Evolutionary conservation across 1,139 yeast genomes (phyloP), one percentile per base, ranked within the genome.

Genomic region (Candida freyschussii): DNA sequence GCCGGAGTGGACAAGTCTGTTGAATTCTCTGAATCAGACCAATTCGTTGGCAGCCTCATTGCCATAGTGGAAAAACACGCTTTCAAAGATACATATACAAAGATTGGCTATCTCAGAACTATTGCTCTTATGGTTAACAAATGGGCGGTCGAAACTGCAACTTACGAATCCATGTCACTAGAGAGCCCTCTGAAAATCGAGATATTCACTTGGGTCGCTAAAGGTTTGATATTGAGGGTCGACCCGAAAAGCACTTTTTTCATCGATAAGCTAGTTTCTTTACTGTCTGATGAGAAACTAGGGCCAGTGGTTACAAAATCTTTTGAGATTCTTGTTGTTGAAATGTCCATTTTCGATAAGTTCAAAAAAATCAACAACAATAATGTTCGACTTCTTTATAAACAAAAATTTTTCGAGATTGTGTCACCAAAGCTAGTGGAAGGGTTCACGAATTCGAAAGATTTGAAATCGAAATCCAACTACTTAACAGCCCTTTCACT

Each of bases 321-420:
- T 3, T 69, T 85, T 37, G 83, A 77, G 24, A 66, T 86, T 3
- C 53, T 86, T 13, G 73, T 83, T 21, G 65, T 75, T 18, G 93
- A 85, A 47, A 68, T 82, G 33, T 70, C 74, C 11, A 62, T 81
- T 4, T 72, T 80, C 43, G 60, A 67, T 31, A 76, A 72, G 47
- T 65, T 68, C 26, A 76, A 73, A 24, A 67, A 68, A 25, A 74
- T 72, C 13, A 56, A 68, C 43, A 75, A 75, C 40, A 65, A 80
- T 37, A 72, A 78, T 39, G 72, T 81, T 17, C 70, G 82, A 37
- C 56, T 72, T 27, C 64, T 91, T 19, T 83, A 81, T 63, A 86
- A 85, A 53, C 97, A 91, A 52, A 77, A 78, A 43, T 65, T 83
- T 15, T 85, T 85, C 56, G 74, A 74, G 37, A 60, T 65, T 8